phyloP scores from a whole-genome alignment of 352 stramenopile species.

The Detonula confervacea region DNA sequence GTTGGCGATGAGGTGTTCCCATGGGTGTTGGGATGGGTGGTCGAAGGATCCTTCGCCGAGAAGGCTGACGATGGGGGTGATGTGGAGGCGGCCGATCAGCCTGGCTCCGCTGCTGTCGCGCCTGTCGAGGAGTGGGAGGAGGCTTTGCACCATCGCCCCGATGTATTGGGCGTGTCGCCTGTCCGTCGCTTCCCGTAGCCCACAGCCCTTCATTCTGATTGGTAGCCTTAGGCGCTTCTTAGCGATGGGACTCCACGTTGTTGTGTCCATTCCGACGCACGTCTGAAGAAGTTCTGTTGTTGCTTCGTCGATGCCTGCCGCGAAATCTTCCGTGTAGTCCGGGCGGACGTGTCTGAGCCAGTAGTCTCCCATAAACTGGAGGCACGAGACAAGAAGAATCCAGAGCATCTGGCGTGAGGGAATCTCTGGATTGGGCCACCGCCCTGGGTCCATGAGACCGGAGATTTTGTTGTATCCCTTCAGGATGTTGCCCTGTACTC shows the following conservation, averaged over 20 bases:
- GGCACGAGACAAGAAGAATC: not conserved
- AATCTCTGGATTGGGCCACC: not conserved
- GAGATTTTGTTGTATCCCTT: no score
- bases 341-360: slow-evolving; percentile 29
- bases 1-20: no score
- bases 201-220: not conserved
- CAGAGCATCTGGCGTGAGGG: not conserved
- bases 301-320: not conserved
- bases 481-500: no score
- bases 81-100: no score
- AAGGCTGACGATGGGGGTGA: no score
- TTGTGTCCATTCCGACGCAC: slow-evolving; percentile 1
- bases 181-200: not conserved
- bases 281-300: not conserved
- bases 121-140: not conserved
- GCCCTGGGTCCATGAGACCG: no score
- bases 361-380: slow-evolving; percentile 19
- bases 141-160: not conserved
- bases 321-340: slow-evolving; percentile 8
- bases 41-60: slow-evolving; percentile 5
- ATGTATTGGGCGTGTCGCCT: slow-evolving; percentile 10
- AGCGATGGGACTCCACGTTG: not conserved
- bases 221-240: slow-evolving; percentile 12
- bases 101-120: no score
- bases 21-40: no score